Evolutionary conservation across 371 early-diverging fungal genomes (phyloP), one percentile per base, ranked within the genome.

Genomic region (Rhizopus arrhizus): DNA sequence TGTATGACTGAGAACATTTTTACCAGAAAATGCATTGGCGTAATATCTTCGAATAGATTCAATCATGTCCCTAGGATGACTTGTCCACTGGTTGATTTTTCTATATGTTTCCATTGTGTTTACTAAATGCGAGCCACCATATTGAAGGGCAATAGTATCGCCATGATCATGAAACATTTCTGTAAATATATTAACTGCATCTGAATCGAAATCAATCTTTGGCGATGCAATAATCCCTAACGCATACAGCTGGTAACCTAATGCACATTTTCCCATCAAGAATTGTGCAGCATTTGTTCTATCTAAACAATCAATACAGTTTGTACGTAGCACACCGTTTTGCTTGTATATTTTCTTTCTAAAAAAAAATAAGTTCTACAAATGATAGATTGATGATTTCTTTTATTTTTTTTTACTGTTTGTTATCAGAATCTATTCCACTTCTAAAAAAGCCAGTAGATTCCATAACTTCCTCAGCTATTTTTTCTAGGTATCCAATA

Each of bases 241-340:
- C 5, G 94, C 95, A 66, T 92, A 89, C 2, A 98, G 74, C 77
- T 95, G 99, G 66, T 95, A 91, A 0, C 91, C 95, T 1, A 97
- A 76, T 3, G 95, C 97, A 50, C 93, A 89, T 73, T 96, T 96
- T 15, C 96, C 98, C 74, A 99, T 93, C 22, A 98, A 83, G 65
- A 94, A 96, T 68, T 99, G 99, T 0, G 98, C 96, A 0, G 99
- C 96, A 67, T 99, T 99, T 0, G 99, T 99, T 57, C 99, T 86
- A 75, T 99, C 99, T 11, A 99, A 72, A 73, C 98, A 99, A 70
- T 99, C 99, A 56, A 99, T 97, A 64, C 99, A 99, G 71, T 99
- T 99, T 13, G 98, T 98, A 36, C 99, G 84, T 5, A 98, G 85
- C 0, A 99, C 89, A 6, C 98, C 98, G 16, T 85, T 83, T 68